Base-by-base conservation (phyloP, 805 yeast genomes). In the Wickerhamiella lipophila region DNA sequence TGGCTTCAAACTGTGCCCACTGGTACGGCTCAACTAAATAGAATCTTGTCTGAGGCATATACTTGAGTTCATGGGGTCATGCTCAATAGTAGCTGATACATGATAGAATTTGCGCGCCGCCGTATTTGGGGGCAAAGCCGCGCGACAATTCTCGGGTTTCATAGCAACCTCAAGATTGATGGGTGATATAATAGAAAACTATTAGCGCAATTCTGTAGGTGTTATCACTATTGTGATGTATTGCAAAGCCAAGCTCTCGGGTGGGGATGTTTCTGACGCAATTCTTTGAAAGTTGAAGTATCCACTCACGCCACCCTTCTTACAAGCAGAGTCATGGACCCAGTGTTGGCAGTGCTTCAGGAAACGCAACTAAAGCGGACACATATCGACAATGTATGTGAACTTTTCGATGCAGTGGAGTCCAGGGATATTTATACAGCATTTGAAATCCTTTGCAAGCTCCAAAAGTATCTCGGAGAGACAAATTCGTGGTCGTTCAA, bases 401-500 rank as follows among this genome's bases (percentile, higher is more conserved):
- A 29, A 22, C 23, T 51, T 5, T 36, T 51, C n/a, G 49, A 38
- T 18, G 45, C 44, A 3, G 51, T 48, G 9, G 49, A 51, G 39
- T 49, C 51, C 25, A 36, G 35, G 21, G 53, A 51, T 25, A 44
- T 51, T 6, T 36, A 39, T 29, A 36, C 45, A 12, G 53, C 53
- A 30, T 42, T 38, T 22, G 46, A 42, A 34, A 49, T 36, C 43
- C 34, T 49, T 21, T 38, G 47, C 41, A 41, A 30, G 40, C 42
- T 42, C 16, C 47, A 35, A 29, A 47, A 50, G 18, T 59, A 60
- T 45, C 51, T 51, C 34, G 48, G 51, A 13, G 66, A 62, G 46
- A 51, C 60, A 3, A 51, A 59, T n/a, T 51, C 60, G 16, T 61
- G 66, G 63, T 42, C 58, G 25, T 62, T 59, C 53, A 41, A 53